These are phyloP conservation scores for apple (Malus domestica) DNA, from an alignment of 306 rosid species.

Conservation along the genomic window DNA sequence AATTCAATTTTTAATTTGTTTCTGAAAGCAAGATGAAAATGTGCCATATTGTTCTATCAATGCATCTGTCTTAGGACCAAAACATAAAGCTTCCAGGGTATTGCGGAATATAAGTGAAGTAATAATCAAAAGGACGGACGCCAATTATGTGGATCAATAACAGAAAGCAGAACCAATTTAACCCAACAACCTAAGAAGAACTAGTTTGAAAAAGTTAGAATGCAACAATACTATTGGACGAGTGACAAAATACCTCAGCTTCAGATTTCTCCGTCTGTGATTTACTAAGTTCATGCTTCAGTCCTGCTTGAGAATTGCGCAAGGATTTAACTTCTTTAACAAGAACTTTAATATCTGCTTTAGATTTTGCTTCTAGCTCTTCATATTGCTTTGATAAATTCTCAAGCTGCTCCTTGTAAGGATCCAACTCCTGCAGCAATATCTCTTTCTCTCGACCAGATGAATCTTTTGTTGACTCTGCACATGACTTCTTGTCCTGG, in stretches of 20 bases:
- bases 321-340: slow-evolving; percentile 95
- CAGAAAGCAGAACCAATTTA: background rate
- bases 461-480: slow-evolving; percentile 32
- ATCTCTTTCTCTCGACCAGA: slow-evolving; percentile 37
- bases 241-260: slow-evolving; percentile 30
- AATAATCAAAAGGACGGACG: background rate
- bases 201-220: background rate
- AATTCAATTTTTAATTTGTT: background rate
- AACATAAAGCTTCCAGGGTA: background rate
- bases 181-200: background rate
- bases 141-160: background rate
- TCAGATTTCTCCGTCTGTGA: slow-evolving; percentile 41
- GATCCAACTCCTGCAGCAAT: slow-evolving; percentile 46
- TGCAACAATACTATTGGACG: background rate
- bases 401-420: slow-evolving; percentile 58
- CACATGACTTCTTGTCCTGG: slow-evolving; percentile 46
- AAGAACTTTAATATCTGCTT: slow-evolving; percentile 81
- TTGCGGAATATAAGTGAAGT: background rate
- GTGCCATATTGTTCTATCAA: background rate
- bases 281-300: slow-evolving; percentile 63
- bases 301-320: slow-evolving; percentile 55
- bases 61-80: background rate
- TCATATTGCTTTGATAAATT: slow-evolving; percentile 59
- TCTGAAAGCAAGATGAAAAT: background rate
- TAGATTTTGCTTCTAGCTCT: slow-evolving; percentile 84